Base-by-base conservation (phyloP, 257 asterid species). In the Jaltomata sinuosa region DNA sequence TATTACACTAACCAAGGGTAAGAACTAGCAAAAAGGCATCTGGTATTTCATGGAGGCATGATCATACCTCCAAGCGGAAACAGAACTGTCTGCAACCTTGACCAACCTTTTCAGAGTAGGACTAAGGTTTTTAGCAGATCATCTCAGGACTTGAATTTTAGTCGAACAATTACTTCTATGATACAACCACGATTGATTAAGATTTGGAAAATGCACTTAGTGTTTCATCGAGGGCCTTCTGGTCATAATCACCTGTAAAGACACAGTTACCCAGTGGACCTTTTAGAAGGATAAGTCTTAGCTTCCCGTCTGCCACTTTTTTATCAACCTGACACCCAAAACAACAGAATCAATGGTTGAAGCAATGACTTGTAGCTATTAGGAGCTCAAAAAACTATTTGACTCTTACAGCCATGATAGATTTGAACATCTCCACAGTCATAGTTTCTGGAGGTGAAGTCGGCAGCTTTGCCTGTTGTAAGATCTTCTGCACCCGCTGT, bases 381-480 rank as follows among this genome's bases (percentile, higher is more conserved):
- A 49, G n/a, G 55, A 55, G 55, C 52, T 72, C 34, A 83, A 64
- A 42, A 62, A 5, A 21, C 82, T 72, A 79, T 49, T n/a, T 50
- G 22, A 71, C 82, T 80, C 96, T 93, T 93, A 96, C 99, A 92
- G 98, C 95, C 98, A 97, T 97, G 64, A 97, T 93, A 78, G 98
- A 95, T 86, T 93, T 93, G 85, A 95, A 97, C 98, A 93, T 94
- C 80, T 94, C 98, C 2, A 94, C 90, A 0, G 98, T 97, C 95
- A 95, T 87, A 47, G 87, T 85, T 80, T 91, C 96, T 42, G 99
- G 97, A 82, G 99, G 98, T 31, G 91, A 36, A n/a, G 91, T 94
- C 12, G 99, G 99, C 83, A 97, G 87, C 57, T 95, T 95, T 45
- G 98, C 94, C 87, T 84, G 91, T 84, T 91, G 67, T 83, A 97